Conservation (phyloP, 2,329 filamentous ascomycete genomes). For the Byssochlamys sp. region DNA sequence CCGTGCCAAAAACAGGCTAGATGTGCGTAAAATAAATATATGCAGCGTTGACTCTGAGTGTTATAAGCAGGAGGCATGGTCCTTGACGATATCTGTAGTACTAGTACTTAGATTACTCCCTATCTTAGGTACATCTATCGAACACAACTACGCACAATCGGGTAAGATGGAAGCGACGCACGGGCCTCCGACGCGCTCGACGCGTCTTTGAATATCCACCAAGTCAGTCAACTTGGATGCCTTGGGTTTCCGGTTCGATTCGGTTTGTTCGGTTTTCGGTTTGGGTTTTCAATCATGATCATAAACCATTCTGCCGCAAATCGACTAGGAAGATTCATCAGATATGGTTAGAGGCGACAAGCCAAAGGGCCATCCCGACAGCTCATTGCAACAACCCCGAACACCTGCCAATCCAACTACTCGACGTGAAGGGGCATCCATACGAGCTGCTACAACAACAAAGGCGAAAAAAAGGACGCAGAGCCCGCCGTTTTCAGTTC, state of each 20-base stretch:
- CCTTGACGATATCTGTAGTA: too few species aligned
- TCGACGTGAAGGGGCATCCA: neutral
- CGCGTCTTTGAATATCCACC: neutral
- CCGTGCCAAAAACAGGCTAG: too few species aligned
- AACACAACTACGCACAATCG: too few species aligned
- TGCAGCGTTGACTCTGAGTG: too few species aligned
- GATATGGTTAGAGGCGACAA: neutral
- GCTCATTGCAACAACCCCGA: neutral
- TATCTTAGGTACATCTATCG: too few species aligned
- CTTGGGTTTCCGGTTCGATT: neutral
- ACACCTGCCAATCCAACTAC: conserved; percentile 2
- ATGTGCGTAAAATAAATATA: too few species aligned
- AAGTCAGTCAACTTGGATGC: neutral
- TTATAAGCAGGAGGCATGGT: too few species aligned
- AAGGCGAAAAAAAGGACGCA: conserved; percentile 3
- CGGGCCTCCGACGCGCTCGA: neutral
- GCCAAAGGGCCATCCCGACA: neutral
- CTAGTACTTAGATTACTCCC: too few species aligned
- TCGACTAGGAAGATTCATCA: neutral
- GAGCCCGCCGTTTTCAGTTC: conserved; percentile 9
- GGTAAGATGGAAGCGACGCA: neutral
- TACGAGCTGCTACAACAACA: conserved; percentile 3
- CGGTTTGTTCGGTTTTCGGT: neutral
- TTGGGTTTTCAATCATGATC: too few species aligned
- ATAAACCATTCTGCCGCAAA: too few species aligned